A percentile compares a stretch with the other conserved stretches of the same genome.
These are phyloP conservation scores for Leccinum aurantiacum DNA, from an alignment of 768 basidiomycete genomes.

Conservation along the genomic window DNA sequence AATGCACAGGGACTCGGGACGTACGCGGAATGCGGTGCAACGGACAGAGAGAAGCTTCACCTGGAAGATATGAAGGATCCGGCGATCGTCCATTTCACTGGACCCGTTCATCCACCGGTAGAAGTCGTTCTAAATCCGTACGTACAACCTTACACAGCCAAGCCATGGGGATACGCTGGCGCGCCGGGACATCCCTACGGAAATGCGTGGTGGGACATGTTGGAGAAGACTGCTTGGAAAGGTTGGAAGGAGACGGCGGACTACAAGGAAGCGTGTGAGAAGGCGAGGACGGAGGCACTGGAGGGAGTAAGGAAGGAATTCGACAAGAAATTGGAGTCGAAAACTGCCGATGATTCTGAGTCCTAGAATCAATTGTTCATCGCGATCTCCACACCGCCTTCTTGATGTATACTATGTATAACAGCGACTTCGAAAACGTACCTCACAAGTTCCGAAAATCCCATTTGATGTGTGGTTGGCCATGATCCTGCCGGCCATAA, in stretches of 20 bases:
- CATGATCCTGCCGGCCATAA: not conserved
- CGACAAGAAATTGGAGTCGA: constrained; percentile 4
- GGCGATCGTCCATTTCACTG: constrained; percentile 57
- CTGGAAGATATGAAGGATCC: constrained; percentile 41
- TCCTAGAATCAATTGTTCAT: not conserved
- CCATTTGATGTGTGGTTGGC: not conserved
- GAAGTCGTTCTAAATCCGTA: constrained; percentile 48
- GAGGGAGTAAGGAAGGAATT: constrained; percentile 10
- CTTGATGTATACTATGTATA: not conserved
- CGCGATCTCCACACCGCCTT: not conserved
- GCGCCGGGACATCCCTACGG: constrained; percentile 51
- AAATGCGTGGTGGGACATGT: constrained; percentile 45
- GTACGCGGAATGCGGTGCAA: constrained; percentile 39
- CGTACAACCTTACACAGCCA: constrained; percentile 53
- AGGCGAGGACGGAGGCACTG: constrained; percentile 12
- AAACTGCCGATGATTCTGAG: not conserved
- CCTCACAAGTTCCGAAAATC: not conserved
- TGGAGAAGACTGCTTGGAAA: constrained; percentile 46
- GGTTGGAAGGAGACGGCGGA: constrained; percentile 30
- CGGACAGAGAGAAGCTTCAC: constrained; percentile 36
- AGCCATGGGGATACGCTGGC: constrained; percentile 59
- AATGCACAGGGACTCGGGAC: constrained; percentile 60
- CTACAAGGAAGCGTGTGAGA: constrained; percentile 20
- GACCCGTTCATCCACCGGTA: constrained; percentile 49
- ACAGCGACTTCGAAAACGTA: not conserved